Evolutionary conservation across 1,139 yeast genomes (phyloP), one percentile per base, ranked within the genome.

Genomic region (Zygosaccharomyces pseudobailii): DNA sequence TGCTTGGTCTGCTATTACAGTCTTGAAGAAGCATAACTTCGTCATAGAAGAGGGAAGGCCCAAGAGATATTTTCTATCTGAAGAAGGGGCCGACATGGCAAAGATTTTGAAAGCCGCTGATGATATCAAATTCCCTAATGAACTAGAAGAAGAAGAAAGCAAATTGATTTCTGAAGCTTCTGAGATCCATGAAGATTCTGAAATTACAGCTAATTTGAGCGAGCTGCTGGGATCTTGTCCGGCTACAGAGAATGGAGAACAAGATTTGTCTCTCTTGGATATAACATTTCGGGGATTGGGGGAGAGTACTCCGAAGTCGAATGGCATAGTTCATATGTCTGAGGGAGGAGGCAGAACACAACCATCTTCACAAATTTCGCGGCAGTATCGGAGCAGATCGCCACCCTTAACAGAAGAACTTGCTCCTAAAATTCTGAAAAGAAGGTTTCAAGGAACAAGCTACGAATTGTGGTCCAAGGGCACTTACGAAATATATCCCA

Each of bases 1-100:
- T 5, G 90, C 96, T 0, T 90, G 97, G 97, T 73, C 71, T 36
- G 75, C 89, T 9, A 71, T 84, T 37, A 84, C 83, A 52, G 80
- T 82, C 0, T 68, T 92, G 46, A 62, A 79, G 21, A 79, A 74
- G 36, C 78, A 85, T 48, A 88, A 78, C 19, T 70, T 87, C 45
- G 85, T 90, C 0, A 37, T 56, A 1, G 67, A 62, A 37, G 67
- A 72, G 1, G 88, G 90, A 0, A 67, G 85, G 34, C 92, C 94
- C 0, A 70, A 72, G 40, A 64, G 75, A 36, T 89, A 80, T 61
- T 73, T 67, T 40, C 66, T 90, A 21, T 88, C 96, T 0, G 90
- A 83, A n/a, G 80, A 73, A 43, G 97, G 97, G 0, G 60, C 68
- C 4, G 75, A 70, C 25, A 68, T 89, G 52, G 96, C 96, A 0